Percentiles rank a stretch among this genome's conserved stretches.
These are phyloP conservation scores for Ophiosphaerella narmari DNA, from an alignment of 2,329 filamentous ascomycete genomes.

Conservation along the genomic window DNA sequence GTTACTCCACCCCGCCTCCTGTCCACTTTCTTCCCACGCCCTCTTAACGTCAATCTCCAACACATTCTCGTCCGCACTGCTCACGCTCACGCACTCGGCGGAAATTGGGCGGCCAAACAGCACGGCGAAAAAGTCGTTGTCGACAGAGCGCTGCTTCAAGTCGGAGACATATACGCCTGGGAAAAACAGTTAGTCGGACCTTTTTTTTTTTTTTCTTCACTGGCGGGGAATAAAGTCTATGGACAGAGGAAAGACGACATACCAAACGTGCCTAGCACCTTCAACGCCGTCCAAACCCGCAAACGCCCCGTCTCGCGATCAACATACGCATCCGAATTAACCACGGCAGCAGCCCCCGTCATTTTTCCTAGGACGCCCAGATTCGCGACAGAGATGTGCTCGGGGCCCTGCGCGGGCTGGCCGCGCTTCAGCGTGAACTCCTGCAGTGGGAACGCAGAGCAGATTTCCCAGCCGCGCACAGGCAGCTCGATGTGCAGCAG, in stretches of 20 bases:
- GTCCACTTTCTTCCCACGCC: constrained; percentile 76
- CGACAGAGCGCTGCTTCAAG: constrained; percentile 64
- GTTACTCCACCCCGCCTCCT: constrained; percentile 70
- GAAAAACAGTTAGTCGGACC: constrained; percentile 10
- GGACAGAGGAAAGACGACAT: constrained; percentile 30
- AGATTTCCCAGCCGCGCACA: constrained; percentile 75
- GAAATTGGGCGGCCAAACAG: constrained; percentile 75
- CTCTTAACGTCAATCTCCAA: constrained; percentile 75
- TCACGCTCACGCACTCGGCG: constrained; percentile 65
- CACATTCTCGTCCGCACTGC: constrained; percentile 59
- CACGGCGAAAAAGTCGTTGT: constrained; percentile 72
- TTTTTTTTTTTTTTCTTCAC: too few relatives aligned
- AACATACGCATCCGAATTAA: constrained; percentile 63
- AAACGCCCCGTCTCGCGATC: constrained; percentile 63
- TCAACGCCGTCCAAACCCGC: constrained; percentile 70
- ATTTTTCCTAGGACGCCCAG: constrained; percentile 86
- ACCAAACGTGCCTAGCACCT: constrained; percentile 78
- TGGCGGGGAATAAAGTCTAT: too few relatives aligned
- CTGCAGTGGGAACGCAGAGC: constrained; percentile 72
- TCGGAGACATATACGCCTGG: constrained; percentile 76
- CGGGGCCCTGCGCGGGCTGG: constrained; percentile 41
- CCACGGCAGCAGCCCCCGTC: constrained; percentile 81
- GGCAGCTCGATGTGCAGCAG: constrained; percentile 68
- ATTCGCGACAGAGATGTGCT: constrained; percentile 63
- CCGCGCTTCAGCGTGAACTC: constrained; percentile 55